Evolutionary conservation across 2,329 filamentous ascomycete species (phyloP).

Genomic region (Exophiala xenobiotica): DNA sequence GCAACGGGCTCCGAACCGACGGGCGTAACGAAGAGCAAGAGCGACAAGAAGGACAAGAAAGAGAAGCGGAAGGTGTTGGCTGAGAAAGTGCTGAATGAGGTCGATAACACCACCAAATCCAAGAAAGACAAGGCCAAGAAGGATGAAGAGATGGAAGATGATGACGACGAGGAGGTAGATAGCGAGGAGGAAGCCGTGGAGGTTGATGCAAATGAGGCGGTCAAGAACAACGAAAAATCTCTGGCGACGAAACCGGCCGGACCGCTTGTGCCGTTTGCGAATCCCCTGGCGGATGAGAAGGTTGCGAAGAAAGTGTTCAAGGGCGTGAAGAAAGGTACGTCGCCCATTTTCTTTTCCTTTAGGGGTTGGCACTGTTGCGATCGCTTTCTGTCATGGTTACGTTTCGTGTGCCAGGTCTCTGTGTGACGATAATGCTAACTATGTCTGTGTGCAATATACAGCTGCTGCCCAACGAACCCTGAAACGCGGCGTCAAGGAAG

Average conservation of each 20-base stretch:
- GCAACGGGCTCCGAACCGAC: slow-evolving; percentile 7
- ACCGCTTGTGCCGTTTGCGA: slow-evolving; percentile 51
- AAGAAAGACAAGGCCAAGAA: slow-evolving; percentile 17
- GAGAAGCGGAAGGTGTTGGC: slow-evolving; percentile 33
- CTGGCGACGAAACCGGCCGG: slow-evolving; percentile 39
- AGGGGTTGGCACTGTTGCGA: not conserved
- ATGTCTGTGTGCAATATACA: too few species aligned
- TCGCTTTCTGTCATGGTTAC: too few species aligned
- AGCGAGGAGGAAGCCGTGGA: slow-evolving; percentile 17
- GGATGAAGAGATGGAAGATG: slow-evolving; percentile 19
- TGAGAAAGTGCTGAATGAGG: slow-evolving; percentile 27
- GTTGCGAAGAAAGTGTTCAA: slow-evolving; percentile 52
- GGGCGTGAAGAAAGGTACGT: slow-evolving; percentile 52
- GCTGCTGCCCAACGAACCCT: slow-evolving; percentile 93
- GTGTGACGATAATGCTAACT: too few species aligned
- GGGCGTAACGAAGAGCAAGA: slow-evolving; percentile 36
- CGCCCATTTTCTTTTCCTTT: not conserved
- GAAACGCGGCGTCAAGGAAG: slow-evolving; percentile 97
- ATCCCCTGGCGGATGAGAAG: slow-evolving; percentile 52
- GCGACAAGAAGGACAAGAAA: slow-evolving; percentile 50
- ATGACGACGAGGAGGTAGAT: slow-evolving; percentile 14
- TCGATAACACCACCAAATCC: slow-evolving; percentile 14
- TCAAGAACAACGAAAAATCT: slow-evolving; percentile 25
- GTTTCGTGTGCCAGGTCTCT: slow-evolving; percentile 9
- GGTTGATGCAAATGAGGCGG: slow-evolving; percentile 12